Evolutionary conservation across 1,284 basidiomycete species (phyloP), one percentile per base, ranked within the genome.

Genomic region (Sanghuangporus sanghuang): DNA sequence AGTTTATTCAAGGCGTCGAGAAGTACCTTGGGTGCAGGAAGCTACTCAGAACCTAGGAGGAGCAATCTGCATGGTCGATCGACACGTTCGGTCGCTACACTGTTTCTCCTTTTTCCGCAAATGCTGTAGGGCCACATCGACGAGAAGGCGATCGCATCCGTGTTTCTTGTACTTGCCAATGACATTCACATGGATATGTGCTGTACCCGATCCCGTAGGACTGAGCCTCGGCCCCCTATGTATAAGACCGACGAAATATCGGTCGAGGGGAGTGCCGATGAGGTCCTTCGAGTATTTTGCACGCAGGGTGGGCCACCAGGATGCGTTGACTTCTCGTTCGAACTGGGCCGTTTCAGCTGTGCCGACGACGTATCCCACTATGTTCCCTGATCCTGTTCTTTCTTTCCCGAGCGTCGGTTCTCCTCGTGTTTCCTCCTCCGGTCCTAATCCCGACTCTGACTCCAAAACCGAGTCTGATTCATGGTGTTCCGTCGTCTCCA

Each of bases 361-460:
- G 14, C 64, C 64, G 12, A 61, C 64, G 35, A 64, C 59, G 38
- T 61, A 64, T 35, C 64, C 64, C 38, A 64, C 59, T 23, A 64
- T 27, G 21, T 39, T n/a, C 14, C 14, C 32, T 18, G 36, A n/a
- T 38, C n/a, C 32, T 27, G 6, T 27, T 48, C 21, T n/a, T 6
- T 56, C 42, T 36, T 35, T 35, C 32, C 21, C 49, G 27, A 52
- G 12, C 18, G 5, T 6, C 7, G n/a, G 21, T 32, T 52, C 8
- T 2, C n/a, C 18, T 9, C 12, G 21, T 27, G 21, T 4, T n/a
- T 46, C 14, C 14, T 6, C 44, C 21, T 46, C 44, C n/a, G 44
- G n/a, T 6, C 21, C 44, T 6, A 14, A 46, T 27, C 21, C 7
- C 11, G 44, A 46, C 44, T 23, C 6, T 6, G 49, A 52, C 7